A percentile compares a stretch with the other conserved stretches of the same genome.
These are phyloP conservation scores for Chlorella sp. DNA, from an alignment of 139 green algal species.

Conservation along the genomic window DNA sequence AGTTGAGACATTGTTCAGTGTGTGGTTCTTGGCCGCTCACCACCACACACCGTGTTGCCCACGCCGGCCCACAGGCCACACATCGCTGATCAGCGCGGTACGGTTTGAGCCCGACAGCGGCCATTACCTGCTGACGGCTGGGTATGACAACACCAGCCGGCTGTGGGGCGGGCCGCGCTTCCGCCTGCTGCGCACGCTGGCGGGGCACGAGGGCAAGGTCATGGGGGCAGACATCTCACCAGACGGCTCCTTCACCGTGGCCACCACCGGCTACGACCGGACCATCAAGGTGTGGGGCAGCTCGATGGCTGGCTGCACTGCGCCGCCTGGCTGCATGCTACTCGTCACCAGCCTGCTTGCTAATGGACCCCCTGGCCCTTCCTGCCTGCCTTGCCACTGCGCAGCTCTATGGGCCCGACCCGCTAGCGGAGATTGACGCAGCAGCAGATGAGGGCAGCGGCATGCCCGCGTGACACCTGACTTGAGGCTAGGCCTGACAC, in stretches of 20 bases:
- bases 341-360: too few relatives aligned
- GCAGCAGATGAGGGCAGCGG: background rate
- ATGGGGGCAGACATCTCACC: constrained; percentile 86
- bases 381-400: too few relatives aligned
- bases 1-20: too few relatives aligned
- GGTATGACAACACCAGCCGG: constrained; percentile 79
- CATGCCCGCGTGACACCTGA: background rate
- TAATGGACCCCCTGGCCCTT: too few relatives aligned
- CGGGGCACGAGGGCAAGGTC: constrained; percentile 94
- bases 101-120: constrained; percentile 79
- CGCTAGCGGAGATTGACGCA: background rate
- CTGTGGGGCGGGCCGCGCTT: constrained; percentile 69
- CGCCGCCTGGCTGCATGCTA: too few relatives aligned
- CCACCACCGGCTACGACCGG: constrained; percentile 82
- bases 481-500: too few relatives aligned
- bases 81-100: constrained; percentile 77
- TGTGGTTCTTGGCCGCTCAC: too few relatives aligned
- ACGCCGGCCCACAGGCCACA: constrained; percentile 54
- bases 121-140: constrained; percentile 78
- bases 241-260: constrained; percentile 57
- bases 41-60: background rate
- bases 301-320: too few relatives aligned
- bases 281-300: constrained; percentile 73
- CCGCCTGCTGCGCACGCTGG: constrained; percentile 76
- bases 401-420: constrained; percentile 57